These are phyloP conservation scores for Alternaria triticimaculans DNA, from an alignment of 2,329 filamentous ascomycete genomes.

Conservation along the genomic window DNA sequence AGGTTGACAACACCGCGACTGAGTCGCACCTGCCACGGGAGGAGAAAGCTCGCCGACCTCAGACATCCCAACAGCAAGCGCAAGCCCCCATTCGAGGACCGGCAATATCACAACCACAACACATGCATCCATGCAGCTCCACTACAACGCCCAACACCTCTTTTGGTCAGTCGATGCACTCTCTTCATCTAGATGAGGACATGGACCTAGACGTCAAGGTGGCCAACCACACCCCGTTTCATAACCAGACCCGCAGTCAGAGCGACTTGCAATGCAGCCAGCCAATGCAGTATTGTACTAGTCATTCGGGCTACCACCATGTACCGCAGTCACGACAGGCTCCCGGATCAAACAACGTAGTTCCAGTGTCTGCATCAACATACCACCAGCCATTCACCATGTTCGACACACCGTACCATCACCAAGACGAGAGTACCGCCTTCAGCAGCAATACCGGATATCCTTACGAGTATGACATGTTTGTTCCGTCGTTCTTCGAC, in stretches of 20 bases:
- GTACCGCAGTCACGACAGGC: not conserved
- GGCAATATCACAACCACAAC: not conserved
- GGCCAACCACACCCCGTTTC: not conserved
- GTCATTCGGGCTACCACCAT: conserved; percentile 4
- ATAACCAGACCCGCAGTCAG: not conserved
- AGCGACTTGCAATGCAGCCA: conserved; percentile 5
- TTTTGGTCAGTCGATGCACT: conserved; percentile 15
- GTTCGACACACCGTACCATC: conserved; percentile 12
- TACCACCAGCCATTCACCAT: conserved; percentile 16
- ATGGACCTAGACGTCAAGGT: conserved; percentile 20
- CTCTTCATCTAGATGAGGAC: conserved; percentile 6
- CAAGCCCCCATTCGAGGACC: not conserved
- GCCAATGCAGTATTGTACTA: conserved; percentile 9
- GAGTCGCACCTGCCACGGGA: not conserved
- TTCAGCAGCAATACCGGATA: conserved; percentile 6
- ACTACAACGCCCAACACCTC: conserved; percentile 3
- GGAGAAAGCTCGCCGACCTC: not conserved
- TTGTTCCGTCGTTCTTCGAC: conserved; percentile 11
- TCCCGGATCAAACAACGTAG: not conserved
- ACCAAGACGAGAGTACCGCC: not conserved
- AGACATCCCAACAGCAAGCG: not conserved
- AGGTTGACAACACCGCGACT: conserved; percentile 23
- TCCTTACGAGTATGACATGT: conserved; percentile 6
- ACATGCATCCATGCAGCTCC: not conserved
- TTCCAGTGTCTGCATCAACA: not conserved